phyloP scores from a whole-genome alignment of 2,329 filamentous ascomycete species.

The Grosmannia penicillata region DNA sequence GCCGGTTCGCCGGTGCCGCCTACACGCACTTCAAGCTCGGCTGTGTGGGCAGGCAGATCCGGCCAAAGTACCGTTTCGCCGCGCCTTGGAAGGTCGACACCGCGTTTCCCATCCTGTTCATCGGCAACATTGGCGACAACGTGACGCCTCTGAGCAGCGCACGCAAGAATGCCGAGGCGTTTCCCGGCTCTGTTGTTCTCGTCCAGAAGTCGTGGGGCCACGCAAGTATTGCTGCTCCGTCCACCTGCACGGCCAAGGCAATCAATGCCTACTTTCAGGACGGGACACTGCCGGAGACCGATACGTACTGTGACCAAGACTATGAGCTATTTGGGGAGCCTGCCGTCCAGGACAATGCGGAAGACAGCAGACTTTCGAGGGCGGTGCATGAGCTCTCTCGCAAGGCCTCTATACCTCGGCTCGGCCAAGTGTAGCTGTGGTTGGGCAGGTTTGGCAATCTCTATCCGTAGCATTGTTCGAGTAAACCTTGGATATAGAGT shows the following conservation, averaged over 20 bases:
- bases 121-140: slow-evolving; percentile 26
- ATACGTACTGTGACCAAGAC: slow-evolving; percentile 7
- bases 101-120: slow-evolving; percentile 26
- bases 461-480: too few species aligned
- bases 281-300: slow-evolving; percentile 24
- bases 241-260: slow-evolving; percentile 24
- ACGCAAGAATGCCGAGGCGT: slow-evolving; percentile 1
- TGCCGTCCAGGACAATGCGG: too few species aligned
- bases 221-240: slow-evolving; percentile 27
- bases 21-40: slow-evolving; percentile 24
- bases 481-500: too few species aligned
- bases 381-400: background rate
- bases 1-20: slow-evolving; percentile 26
- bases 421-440: too few species aligned
- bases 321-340: background rate
- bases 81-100: slow-evolving; percentile 18
- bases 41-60: slow-evolving; percentile 23
- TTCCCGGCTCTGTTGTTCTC: slow-evolving; percentile 25
- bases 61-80: slow-evolving; percentile 23
- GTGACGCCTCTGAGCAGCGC: slow-evolving; percentile 28
- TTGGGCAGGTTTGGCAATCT: too few species aligned
- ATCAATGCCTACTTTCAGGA: slow-evolving; percentile 29
- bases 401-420: too few species aligned
- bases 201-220: slow-evolving; percentile 34
- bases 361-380: background rate